phyloP scores from a whole-genome alignment of 2,329 filamentous ascomycete species.

The Emmonsiellopsis sp. region DNA sequence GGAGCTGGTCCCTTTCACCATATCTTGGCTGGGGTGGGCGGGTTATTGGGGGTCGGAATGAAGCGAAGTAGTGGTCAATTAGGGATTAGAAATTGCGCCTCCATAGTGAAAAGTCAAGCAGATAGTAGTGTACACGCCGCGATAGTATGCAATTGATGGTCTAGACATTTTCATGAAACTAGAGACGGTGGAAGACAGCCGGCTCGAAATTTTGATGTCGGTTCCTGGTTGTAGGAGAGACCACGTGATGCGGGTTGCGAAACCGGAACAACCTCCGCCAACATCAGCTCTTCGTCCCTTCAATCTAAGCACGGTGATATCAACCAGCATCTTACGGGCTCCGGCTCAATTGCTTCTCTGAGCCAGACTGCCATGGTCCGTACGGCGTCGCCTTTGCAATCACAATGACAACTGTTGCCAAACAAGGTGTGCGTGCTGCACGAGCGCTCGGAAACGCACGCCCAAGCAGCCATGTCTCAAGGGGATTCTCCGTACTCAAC shows the following conservation, averaged over 20 bases:
- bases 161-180: too few relatives aligned
- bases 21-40: neutral
- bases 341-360: neutral
- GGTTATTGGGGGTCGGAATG: neutral
- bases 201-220: too few relatives aligned
- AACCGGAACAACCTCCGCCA: too few relatives aligned
- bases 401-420: conserved; percentile 8
- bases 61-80: too few relatives aligned
- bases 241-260: too few relatives aligned
- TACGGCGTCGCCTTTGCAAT: neutral
- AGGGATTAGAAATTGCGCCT: too few relatives aligned
- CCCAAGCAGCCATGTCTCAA: conserved; percentile 11
- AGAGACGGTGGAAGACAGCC: too few relatives aligned
- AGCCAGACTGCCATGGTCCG: neutral
- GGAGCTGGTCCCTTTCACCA: conserved; percentile 1
- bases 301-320: neutral
- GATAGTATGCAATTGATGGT: too few relatives aligned
- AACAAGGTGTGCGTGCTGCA: conserved; percentile 1
- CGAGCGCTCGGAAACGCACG: neutral
- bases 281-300: too few relatives aligned
- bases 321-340: neutral
- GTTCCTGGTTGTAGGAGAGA: too few relatives aligned
- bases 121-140: too few relatives aligned
- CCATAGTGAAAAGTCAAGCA: too few relatives aligned
- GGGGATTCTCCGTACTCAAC: conserved; percentile 70